phyloP scores from a whole-genome alignment of 2,329 filamentous ascomycete species.

The Verticillium nonalfalfae region DNA sequence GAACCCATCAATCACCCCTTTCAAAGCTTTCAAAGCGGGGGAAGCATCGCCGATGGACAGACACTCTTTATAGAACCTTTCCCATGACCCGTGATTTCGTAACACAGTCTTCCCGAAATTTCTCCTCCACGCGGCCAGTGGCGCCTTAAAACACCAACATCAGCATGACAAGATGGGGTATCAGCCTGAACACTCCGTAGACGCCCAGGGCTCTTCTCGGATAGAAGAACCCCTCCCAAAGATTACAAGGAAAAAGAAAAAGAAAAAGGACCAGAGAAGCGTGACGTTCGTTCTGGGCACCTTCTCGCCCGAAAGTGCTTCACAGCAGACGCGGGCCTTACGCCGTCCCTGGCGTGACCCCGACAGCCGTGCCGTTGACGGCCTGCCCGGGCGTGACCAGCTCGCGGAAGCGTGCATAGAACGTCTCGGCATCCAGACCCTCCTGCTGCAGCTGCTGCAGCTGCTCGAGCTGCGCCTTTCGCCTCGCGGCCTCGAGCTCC shows the following conservation, averaged over 20 bases:
- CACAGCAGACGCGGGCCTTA: not conserved
- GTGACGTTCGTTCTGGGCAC: not conserved
- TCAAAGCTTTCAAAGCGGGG: not conserved
- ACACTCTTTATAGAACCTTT: not conserved
- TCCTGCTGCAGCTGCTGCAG: constrained; percentile 2
- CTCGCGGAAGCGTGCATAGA: constrained; percentile 1
- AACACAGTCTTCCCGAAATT: not conserved
- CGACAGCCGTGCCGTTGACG: not conserved
- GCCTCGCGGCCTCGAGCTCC: constrained; percentile 1
- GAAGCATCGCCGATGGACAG: not conserved
- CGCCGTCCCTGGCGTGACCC: not conserved
- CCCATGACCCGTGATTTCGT: not conserved
- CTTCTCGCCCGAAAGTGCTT: no score
- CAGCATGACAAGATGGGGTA: not conserved
- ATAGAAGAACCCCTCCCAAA: not conserved
- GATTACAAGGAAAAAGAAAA: not conserved
- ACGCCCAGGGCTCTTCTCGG: not conserved
- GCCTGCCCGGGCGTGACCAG: not conserved
- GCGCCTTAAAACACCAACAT: not conserved
- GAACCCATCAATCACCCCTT: not conserved
- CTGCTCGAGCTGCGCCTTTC: not conserved
- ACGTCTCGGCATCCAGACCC: constrained; percentile 1
- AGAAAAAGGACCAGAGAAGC: no score
- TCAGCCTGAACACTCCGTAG: not conserved
- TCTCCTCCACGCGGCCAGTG: not conserved